These are phyloP conservation scores for Radiomyces spectabilis DNA, from an alignment of 192 early-diverging fungal species.

Conservation along the genomic window DNA sequence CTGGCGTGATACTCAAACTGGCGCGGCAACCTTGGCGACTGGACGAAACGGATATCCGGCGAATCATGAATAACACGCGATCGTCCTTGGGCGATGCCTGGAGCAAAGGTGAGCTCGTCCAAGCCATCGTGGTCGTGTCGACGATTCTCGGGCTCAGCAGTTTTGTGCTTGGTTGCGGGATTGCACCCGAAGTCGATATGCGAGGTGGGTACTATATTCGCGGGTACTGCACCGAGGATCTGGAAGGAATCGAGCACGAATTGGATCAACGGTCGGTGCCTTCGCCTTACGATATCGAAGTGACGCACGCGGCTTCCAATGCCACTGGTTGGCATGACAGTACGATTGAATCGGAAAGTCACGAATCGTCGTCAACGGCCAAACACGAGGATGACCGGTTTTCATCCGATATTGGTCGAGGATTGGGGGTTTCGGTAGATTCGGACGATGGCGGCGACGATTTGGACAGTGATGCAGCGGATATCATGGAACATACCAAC, in stretches of 20 bases:
- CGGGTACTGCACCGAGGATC: background rate
- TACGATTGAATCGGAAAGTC: background rate
- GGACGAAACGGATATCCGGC: slow-evolving; percentile 24
- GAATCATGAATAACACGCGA: slow-evolving; percentile 29
- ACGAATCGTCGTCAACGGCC: too few relatives aligned
- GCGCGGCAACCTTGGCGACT: slow-evolving; percentile 51
- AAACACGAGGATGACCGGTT: slow-evolving; percentile 1
- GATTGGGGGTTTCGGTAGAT: slow-evolving; percentile 7
- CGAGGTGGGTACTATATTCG: slow-evolving; percentile 32
- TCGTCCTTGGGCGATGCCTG: slow-evolving; percentile 32
- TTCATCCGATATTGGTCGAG: slow-evolving; percentile 3
- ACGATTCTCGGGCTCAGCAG: slow-evolving; percentile 45
- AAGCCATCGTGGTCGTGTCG: slow-evolving; percentile 39
- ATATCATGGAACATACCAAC: slow-evolving; percentile 5
- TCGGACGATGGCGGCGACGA: slow-evolving; percentile 1
- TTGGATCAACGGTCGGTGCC: slow-evolving; percentile 4
- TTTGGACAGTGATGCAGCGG: slow-evolving; percentile 1
- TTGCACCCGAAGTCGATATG: slow-evolving; percentile 50
- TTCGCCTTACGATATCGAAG: background rate
- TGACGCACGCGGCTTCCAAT: background rate
- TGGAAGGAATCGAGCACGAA: slow-evolving; percentile 29
- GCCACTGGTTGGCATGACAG: slow-evolving; percentile 3
- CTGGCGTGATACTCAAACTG: slow-evolving; percentile 32
- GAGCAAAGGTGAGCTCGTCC: slow-evolving; percentile 45
- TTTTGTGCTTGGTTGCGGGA: slow-evolving; percentile 45